Evolutionary conservation across 2,329 filamentous ascomycete species (phyloP).

Genomic region (Aureobasidium vineae): DNA sequence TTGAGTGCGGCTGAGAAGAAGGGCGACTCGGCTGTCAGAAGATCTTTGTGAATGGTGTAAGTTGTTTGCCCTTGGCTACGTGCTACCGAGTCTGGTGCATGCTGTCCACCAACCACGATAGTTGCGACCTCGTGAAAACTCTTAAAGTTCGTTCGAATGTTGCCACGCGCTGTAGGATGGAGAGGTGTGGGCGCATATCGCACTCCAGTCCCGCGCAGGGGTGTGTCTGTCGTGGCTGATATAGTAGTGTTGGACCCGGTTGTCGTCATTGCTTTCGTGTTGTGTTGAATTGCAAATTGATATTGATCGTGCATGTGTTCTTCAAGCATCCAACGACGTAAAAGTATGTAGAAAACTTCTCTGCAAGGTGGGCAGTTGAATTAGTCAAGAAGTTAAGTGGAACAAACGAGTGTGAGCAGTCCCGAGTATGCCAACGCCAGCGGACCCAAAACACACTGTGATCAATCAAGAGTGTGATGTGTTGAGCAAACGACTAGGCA

Average conservation of each 20-base stretch:
- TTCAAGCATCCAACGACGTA: slow-evolving; percentile 7
- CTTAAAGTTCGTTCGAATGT: slow-evolving; percentile 41
- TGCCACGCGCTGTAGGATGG: slow-evolving; percentile 20
- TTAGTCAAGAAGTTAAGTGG: neutral
- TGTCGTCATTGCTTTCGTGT: slow-evolving; percentile 15
- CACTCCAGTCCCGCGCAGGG: slow-evolving; percentile 15
- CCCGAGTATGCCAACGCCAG: slow-evolving; percentile 10
- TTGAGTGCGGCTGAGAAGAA: slow-evolving; percentile 54
- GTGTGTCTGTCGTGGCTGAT: neutral
- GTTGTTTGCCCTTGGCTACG: slow-evolving; percentile 36
- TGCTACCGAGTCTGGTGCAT: slow-evolving; percentile 30
- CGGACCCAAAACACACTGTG: slow-evolving; percentile 5
- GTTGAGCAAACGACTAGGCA: slow-evolving; percentile 20
- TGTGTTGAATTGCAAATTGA: neutral
- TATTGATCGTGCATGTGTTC: neutral
- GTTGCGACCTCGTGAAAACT: slow-evolving; percentile 45
- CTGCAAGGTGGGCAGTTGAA: slow-evolving; percentile 5
- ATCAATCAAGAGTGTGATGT: slow-evolving; percentile 10
- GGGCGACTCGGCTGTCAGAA: slow-evolving; percentile 48
- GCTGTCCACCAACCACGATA: slow-evolving; percentile 40
- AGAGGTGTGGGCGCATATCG: slow-evolving; percentile 27
- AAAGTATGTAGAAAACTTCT: neutral
- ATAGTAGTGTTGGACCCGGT: slow-evolving; percentile 16
- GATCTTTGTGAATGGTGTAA: slow-evolving; percentile 50
- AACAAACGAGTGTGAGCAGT: slow-evolving; percentile 23